Evolutionary conservation across 495 filamentous ascomycete genomes (phyloP).

Genomic region (Choiromyces venosus): DNA sequence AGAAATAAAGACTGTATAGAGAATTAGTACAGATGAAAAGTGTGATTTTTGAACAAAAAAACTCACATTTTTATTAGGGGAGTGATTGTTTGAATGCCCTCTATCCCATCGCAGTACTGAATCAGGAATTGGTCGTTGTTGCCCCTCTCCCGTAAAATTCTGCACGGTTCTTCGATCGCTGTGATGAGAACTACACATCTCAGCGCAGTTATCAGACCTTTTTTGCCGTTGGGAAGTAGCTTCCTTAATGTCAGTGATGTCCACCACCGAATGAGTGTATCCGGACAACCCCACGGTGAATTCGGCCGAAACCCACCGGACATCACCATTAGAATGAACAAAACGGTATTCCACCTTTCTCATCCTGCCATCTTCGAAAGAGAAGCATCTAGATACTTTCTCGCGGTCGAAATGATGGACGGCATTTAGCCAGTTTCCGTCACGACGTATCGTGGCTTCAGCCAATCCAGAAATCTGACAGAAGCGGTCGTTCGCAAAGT

Average conservation of each 20-base stretch:
- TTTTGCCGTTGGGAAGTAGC: slow-evolving; percentile 6
- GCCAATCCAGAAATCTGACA: slow-evolving; percentile 37
- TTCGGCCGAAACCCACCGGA: slow-evolving; percentile 38
- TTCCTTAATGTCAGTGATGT: slow-evolving; percentile 23
- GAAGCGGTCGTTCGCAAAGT: slow-evolving; percentile 38
- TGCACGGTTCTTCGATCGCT: background rate
- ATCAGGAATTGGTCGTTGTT: slow-evolving; percentile 2
- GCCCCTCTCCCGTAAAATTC: background rate
- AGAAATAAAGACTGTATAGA: background rate
- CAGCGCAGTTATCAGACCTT: slow-evolving; percentile 10
- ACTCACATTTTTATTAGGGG: background rate
- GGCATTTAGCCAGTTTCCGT: slow-evolving; percentile 39
- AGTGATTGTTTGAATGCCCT: background rate
- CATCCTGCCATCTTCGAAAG: slow-evolving; percentile 37
- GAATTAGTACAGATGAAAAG: background rate
- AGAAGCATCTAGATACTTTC: slow-evolving; percentile 35
- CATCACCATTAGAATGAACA: slow-evolving; percentile 34
- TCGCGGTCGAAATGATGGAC: slow-evolving; percentile 38
- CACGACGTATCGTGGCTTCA: slow-evolving; percentile 20
- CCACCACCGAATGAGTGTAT: slow-evolving; percentile 39
- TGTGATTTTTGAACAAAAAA: background rate
- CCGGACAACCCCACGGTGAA: slow-evolving; percentile 37
- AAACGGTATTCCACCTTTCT: slow-evolving; percentile 39
- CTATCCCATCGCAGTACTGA: slow-evolving; percentile 7
- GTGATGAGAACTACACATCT: slow-evolving; percentile 12